phyloP scores from a whole-genome alignment of 1,139 yeast species.

The Tardiomyces depauwii region DNA sequence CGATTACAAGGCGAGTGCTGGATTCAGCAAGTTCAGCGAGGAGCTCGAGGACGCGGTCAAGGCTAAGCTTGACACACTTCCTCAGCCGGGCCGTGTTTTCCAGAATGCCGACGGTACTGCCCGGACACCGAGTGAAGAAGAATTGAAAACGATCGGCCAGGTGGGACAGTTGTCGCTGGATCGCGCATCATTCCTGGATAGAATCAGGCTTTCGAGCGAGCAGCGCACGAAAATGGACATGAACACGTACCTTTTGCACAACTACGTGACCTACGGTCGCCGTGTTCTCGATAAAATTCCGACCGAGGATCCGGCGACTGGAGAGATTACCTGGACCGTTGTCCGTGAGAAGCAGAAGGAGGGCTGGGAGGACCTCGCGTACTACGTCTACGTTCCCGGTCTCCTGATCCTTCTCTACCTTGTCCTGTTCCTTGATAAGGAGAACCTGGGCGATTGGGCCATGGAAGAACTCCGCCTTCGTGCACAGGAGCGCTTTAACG shows the following conservation, averaged over 20 bases:
- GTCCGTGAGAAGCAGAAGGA: conserved; percentile 69
- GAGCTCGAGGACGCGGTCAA: conserved; percentile 20
- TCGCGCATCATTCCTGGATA: conserved; percentile 50
- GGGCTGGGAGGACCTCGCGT: conserved; percentile 74
- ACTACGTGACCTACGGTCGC: conserved; percentile 46
- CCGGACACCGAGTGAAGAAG: conserved; percentile 58
- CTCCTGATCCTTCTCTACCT: conserved; percentile 34
- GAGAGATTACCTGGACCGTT: conserved; percentile 70
- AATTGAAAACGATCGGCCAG: conserved; percentile 64
- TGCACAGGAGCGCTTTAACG: conserved; percentile 59
- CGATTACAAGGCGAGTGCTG: conserved; percentile 11
- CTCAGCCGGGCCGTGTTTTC: conserved; percentile 34
- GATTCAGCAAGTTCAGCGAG: conserved; percentile 12
- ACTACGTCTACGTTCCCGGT: conserved; percentile 65
- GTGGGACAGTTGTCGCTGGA: conserved; percentile 53
- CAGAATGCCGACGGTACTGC: conserved; percentile 72
- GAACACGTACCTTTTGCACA: conserved; percentile 52
- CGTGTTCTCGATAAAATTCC: conserved; percentile 78
- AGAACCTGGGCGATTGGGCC: conserved; percentile 57
- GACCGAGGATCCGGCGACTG: conserved; percentile 65
- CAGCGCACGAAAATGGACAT: conserved; percentile 50
- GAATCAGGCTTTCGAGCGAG: conserved; percentile 44
- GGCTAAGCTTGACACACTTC: conserved; percentile 18
- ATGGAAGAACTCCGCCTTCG: conserved; percentile 72
- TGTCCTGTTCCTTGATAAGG: conserved; percentile 36